Percentiles rank a stretch among this genome's conserved stretches.
phyloP scores from a whole-genome alignment of 202 grass and related monocot genomes.

The Alloteropsis angusta region DNA sequence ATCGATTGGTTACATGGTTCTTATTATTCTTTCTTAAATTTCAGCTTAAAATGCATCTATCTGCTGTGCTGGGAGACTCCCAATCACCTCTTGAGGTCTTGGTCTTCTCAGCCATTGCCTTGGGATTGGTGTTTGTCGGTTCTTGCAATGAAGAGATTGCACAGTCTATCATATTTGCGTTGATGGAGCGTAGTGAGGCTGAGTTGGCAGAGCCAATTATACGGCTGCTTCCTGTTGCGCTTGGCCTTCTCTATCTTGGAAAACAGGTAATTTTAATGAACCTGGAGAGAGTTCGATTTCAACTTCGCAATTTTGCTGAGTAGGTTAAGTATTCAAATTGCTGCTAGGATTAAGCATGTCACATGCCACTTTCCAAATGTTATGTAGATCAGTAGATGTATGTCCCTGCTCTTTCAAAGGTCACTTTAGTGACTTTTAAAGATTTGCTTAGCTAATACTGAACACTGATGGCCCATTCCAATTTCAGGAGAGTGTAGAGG shows the following conservation, averaged over 20 bases:
- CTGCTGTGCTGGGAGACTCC: slow-evolving; percentile 62
- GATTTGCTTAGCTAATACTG: slow-evolving; percentile 3
- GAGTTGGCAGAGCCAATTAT: slow-evolving; percentile 78
- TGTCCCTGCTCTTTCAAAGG: background rate
- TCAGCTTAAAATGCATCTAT: slow-evolving; percentile 69
- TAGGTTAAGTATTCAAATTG: background rate
- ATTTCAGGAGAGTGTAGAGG: slow-evolving; percentile 79
- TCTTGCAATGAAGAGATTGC: slow-evolving; percentile 99
- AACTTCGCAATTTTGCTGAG: background rate
- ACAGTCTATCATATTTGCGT: slow-evolving; percentile 80
- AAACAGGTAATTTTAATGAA: slow-evolving; percentile 59
- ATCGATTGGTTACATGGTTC: background rate
- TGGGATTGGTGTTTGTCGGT: slow-evolving; percentile 90
- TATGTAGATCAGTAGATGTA: background rate
- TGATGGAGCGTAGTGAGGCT: slow-evolving; percentile 84
- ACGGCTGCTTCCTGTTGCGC: slow-evolving; percentile 74
- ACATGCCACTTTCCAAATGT: slow-evolving; percentile 1
- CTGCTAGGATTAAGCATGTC: background rate
- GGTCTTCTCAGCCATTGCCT: slow-evolving; percentile 77
- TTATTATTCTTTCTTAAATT: slow-evolving; percentile 14
- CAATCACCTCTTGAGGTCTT: slow-evolving; percentile 81
- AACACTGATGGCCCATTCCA: slow-evolving; percentile 6
- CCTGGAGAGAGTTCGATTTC: background rate
- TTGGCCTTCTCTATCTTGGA: slow-evolving; percentile 95
- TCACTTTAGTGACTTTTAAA: background rate